These are phyloP conservation scores for Penicillium sp. DNA, from an alignment of 2,329 filamentous ascomycete species.

Conservation along the genomic window DNA sequence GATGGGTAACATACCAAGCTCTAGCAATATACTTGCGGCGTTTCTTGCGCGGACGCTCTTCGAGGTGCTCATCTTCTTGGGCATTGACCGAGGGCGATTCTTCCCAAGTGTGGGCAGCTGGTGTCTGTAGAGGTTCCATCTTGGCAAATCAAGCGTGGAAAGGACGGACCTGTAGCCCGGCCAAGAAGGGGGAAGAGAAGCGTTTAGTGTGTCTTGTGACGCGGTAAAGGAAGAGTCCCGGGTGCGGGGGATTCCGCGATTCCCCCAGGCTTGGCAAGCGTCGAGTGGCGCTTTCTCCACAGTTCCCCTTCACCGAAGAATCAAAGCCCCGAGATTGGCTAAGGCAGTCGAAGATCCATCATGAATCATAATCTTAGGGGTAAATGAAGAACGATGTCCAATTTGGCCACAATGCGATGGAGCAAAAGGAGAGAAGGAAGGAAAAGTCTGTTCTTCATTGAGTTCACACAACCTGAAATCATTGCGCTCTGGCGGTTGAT, in stretches of 20 bases:
- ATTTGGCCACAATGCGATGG: not conserved
- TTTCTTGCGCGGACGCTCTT: conserved; percentile 56
- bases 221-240: conserved; percentile 7
- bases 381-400: not conserved
- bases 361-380: no score
- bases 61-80: conserved; percentile 12
- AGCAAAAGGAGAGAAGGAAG: not conserved
- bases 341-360: not conserved
- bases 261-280: not conserved
- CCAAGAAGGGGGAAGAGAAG: not conserved
- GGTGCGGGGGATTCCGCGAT: conserved; percentile 24
- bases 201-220: not conserved
- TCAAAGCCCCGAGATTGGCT: not conserved
- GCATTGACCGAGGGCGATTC: conserved; percentile 2
- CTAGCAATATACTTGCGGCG: conserved; percentile 67
- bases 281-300: conserved; percentile 7
- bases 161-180: not conserved
- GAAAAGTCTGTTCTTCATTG: not conserved
- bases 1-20: conserved; percentile 56
- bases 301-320: not conserved
- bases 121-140: conserved; percentile 12
- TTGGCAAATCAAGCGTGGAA: not conserved
- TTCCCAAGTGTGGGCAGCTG: conserved; percentile 14
- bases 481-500: not conserved
- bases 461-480: not conserved